Evolutionary conservation across 2,329 filamentous ascomycete species (phyloP), one percentile per base, ranked within the genome.

Genomic region (Lecanicillium sp.): DNA sequence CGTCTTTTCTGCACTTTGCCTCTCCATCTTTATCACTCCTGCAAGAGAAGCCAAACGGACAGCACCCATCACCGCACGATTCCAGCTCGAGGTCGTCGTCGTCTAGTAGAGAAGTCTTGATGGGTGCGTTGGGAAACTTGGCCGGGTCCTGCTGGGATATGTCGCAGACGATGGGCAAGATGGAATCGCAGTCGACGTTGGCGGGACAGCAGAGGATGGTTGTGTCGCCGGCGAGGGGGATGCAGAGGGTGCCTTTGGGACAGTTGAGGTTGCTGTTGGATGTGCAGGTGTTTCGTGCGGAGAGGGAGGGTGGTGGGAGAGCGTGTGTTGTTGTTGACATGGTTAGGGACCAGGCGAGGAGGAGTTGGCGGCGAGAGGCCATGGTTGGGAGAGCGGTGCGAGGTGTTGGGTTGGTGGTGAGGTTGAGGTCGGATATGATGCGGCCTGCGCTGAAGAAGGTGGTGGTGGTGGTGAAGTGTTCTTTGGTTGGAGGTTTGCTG

Each of bases 41-140:
- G 60, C 84, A 89, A 2, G 64, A 62, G 59, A 81, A 88, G 3
- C 84, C 84, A 56, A 80, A 80, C 0, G 84, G 83, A 53, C 84
- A 89, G 59, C 83, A 89, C n/a, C 45, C 57, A 14, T 50, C 54
- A 12, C 72, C 79, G 49, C 84, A 88, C 15, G 59, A 67, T 2
- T 63, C 58, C 12, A 88, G 63, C 9, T 64, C 60, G 9, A 71
- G 66, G 14, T 67, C 65, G n/a, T n/a, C n/a, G n/a, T n/a, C 22
- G 22, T 25, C 22, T 20, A 83, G 72, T 8, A 76, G 70, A 9
- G 74, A 76, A 1, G 83, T 83, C 59, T 86, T 84, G 50, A 87
- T 64, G 19, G 72, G 65, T 22, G 77, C 77, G 18, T 65, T 59
- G 9, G 78, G 77, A 45, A 77, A 62, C 14, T 61, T 48, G 8